Evolutionary conservation across 371 early-diverging fungal genomes (phyloP), one percentile per base, ranked within the genome.

Genomic region (Mucor lusitanicus): DNA sequence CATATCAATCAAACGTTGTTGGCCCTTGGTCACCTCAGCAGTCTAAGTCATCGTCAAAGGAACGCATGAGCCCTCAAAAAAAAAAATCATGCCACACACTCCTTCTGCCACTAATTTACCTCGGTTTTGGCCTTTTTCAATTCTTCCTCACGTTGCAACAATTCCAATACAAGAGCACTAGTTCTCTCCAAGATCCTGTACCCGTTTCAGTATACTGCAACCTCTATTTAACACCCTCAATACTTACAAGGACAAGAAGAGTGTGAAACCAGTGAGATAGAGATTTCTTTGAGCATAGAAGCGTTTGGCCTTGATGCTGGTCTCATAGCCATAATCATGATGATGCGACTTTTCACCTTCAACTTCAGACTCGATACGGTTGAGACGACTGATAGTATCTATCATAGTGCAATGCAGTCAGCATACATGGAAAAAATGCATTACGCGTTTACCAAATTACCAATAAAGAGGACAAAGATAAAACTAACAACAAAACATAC

Each of bases 231-330:
- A 28, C 11, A 39, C 35, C 37, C 3, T 3, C 32, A 23, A 8
- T 27, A 62, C 76, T 70, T 81, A 83, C 82, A 94, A 77, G 0
- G 93, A 93, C 61, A 95, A 77, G 69, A 94, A 93, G 55, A 95
- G 78, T 6, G 94, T 93, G 68, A 92, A 92, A 8, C 94, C 95
- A 35, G 94, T 94, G 67, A 95, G 75, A 61, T 95, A 95, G 78
- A 94, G 84, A 77, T 95, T 95, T 74, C 95, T 87, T 79, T 95
- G 95, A 40, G 91, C 88, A 56, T 94, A 92, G 69, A 95, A 93
- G 71, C 87, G 85, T 64, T 86, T 87, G 5, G 90, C 85, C 68
- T 87, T 84, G 33, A 88, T 69, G 63, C 75, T 85, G 44, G 89
- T 77, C 54, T 90, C 88, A 17, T 81, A 71, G 40, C 83, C 79